Evolutionary conservation across 2,329 filamentous ascomycete genomes (phyloP), one percentile per base, ranked within the genome.

Genomic region (Fusarium brevicatenulatum): DNA sequence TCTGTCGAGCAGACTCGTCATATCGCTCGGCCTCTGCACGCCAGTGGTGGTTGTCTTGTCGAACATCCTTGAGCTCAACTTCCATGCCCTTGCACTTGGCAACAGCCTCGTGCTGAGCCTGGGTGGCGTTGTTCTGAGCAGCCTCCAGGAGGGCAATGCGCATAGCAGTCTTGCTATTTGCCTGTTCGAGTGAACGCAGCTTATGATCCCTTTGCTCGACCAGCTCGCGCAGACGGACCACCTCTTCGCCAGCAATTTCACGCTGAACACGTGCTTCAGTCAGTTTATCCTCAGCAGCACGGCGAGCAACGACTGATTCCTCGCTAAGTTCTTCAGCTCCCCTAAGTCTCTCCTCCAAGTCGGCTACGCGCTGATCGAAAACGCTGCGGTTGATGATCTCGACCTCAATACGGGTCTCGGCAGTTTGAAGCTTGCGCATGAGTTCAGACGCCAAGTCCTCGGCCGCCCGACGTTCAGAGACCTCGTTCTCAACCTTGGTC

Each of bases 221-320:
- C 43, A 89, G 87, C 65, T 91, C 88, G 32, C 91, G 87, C 9
- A 95, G 87, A 60, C 91, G 88, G 71, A 88, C 88, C 72, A 93
- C 91, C 78, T 95, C 92, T 78, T 94, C 91, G n/a, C 92, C 89
- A 9, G 92, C 89, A 70, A 91, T 87, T 66, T 90, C 88, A 32
- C 94, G 86, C 28, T 92, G 86, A 61, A 90, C 87, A 80, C 95
- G 91, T n/a, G 91, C 86, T 78, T 95, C 92, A 9, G 91, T 88
- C 19, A 94, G 84, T 68, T 89, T 89, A 77, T 95, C 93, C 79
- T 95, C 92, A 2, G 91, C 91, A 39, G 89, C 86, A 60, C 92
- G 88, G 66, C 92, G 89, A 53, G 83, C 82, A 49, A 87, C 84
- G 66, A 91, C 83, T 76, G 95, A 92, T 58, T 89, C 83, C 70